A percentile compares a stretch with the other conserved stretches of the same genome.
Conservation (phyloP, 768 basidiomycete species). For the Mycena albidolilacea region DNA sequence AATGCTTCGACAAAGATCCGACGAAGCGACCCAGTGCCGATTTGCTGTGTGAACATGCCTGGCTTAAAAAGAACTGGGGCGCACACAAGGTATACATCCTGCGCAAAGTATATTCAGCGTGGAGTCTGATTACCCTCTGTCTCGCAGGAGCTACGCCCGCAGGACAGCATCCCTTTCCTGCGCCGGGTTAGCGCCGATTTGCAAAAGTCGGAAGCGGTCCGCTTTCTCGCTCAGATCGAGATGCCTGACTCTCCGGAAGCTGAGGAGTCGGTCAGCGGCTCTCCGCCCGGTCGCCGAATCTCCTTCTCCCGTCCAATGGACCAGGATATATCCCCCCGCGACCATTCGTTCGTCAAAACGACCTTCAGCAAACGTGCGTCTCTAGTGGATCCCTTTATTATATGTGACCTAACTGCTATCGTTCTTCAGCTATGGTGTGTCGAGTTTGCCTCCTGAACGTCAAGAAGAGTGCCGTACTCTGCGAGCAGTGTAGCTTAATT, state of each 20-base stretch:
- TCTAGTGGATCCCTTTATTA: constrained; percentile 17
- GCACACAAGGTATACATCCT: constrained; percentile 74
- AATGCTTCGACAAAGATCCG: constrained; percentile 94
- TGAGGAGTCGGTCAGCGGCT: constrained; percentile 54
- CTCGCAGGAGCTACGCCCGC: constrained; percentile 82
- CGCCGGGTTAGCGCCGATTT: constrained; percentile 91
- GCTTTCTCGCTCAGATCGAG: constrained; percentile 66
- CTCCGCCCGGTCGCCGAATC: constrained; percentile 56
- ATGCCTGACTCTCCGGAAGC: constrained; percentile 60
- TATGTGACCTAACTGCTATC: constrained; percentile 30
- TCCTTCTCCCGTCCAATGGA: constrained; percentile 57
- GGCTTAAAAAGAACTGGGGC: constrained; percentile 88
- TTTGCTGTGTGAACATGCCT: constrained; percentile 89
- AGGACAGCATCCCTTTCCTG: constrained; percentile 96
- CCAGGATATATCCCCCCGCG: constrained; percentile 72
- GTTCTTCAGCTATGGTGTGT: constrained; percentile 81
- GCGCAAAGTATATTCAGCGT: constrained; percentile 6
- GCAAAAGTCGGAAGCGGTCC: constrained; percentile 77
- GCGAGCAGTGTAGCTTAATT: constrained; percentile 91
- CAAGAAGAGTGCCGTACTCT: constrained; percentile 91
- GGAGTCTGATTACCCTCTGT: constrained; percentile 19
- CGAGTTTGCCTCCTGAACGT: constrained; percentile 85
- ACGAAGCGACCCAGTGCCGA: constrained; percentile 86
- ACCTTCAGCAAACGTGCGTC: constrained; percentile 91
- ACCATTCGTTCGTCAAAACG: constrained; percentile 92